These are phyloP conservation scores for Dothideomycetes sp. DNA, from an alignment of 2,329 filamentous ascomycete genomes.

Conservation along the genomic window DNA sequence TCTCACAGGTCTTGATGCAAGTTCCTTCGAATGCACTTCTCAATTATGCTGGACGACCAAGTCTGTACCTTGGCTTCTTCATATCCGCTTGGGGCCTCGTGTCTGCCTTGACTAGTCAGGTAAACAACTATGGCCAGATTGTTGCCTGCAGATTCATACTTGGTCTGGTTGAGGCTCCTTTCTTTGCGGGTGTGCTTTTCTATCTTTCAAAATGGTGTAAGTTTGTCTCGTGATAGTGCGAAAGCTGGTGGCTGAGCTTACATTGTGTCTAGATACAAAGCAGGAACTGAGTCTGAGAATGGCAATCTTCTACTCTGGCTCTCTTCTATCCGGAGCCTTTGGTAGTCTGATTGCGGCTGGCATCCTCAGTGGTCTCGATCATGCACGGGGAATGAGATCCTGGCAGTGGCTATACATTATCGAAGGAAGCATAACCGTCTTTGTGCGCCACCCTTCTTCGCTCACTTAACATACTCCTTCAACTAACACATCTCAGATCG, in stretches of 20 bases:
- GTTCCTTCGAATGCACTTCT: slow-evolving; percentile 37
- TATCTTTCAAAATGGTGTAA: slow-evolving; percentile 57
- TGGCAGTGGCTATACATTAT: slow-evolving; percentile 58
- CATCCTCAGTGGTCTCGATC: slow-evolving; percentile 55
- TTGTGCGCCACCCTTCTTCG: slow-evolving; percentile 12
- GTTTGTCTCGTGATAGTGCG: too few relatives aligned
- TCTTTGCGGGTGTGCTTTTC: slow-evolving; percentile 37
- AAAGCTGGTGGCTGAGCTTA: too few relatives aligned
- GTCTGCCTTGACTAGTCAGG: slow-evolving; percentile 32
- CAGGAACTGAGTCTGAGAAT: slow-evolving; percentile 57
- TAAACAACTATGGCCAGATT: slow-evolving; percentile 30
- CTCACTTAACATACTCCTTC: slow-evolving; percentile 35
- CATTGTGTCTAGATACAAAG: too few relatives aligned
- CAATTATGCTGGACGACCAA: slow-evolving; percentile 32
- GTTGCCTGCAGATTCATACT: slow-evolving; percentile 35
- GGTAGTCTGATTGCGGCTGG: slow-evolving; percentile 50
- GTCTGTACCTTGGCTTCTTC: slow-evolving; percentile 27
- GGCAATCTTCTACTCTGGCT: slow-evolving; percentile 56
- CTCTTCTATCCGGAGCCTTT: slow-evolving; percentile 60
- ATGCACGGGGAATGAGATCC: slow-evolving; percentile 43
- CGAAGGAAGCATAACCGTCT: slow-evolving; percentile 55
- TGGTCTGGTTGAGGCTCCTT: slow-evolving; percentile 23
- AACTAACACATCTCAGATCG: slow-evolving; percentile 12
- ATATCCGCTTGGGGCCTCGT: slow-evolving; percentile 35
- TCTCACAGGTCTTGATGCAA: slow-evolving; percentile 21